These are phyloP conservation scores for Conticribra weissflogii DNA, from an alignment of 108 stramenopile genomes.

Conservation along the genomic window DNA sequence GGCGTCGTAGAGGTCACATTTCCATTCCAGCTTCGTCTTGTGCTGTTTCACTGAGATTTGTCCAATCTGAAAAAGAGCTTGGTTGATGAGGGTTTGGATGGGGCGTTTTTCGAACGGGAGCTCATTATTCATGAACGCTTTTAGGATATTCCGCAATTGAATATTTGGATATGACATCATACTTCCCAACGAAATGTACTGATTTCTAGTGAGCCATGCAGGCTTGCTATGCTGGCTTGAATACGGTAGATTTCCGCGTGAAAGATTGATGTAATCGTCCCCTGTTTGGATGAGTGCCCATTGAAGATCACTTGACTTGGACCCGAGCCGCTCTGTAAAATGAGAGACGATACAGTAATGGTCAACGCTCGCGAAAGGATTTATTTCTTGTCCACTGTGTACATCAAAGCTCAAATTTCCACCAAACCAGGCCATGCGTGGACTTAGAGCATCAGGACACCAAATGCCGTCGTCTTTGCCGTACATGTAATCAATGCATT, in stretches of 20 bases:
- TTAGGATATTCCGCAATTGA: constrained; percentile 42
- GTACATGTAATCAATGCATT: constrained; percentile 9
- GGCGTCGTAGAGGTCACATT: constrained; percentile 10
- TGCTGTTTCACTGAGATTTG: constrained; percentile 11
- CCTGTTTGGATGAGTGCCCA: constrained; percentile 37
- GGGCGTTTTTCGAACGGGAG: constrained; percentile 24
- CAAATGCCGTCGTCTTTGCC: constrained; percentile 20
- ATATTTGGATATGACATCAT: constrained; percentile 47
- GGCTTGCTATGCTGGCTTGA: constrained; percentile 23
- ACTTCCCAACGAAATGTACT: constrained; percentile 38
- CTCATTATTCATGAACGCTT: constrained; percentile 21
- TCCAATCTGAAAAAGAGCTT: constrained; percentile 59
- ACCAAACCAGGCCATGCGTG: constrained; percentile 49
- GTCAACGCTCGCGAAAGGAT: constrained; percentile 21
- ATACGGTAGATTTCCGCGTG: constrained; percentile 39
- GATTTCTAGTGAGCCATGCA: constrained; percentile 35
- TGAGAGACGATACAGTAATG: constrained; percentile 14
- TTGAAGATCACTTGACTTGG: constrained; percentile 2
- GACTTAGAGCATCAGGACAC: constrained; percentile 23
- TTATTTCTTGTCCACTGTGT: constrained; percentile 12
- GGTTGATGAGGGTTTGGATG: constrained; percentile 43
- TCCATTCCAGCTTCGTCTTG: constrained; percentile 20
- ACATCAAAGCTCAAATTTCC: constrained; percentile 25
- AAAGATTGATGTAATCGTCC: neutral
- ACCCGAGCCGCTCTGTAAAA: constrained; percentile 28